phyloP scores from a whole-genome alignment of 306 rosid species.

The Cucurbita moschata region DNA sequence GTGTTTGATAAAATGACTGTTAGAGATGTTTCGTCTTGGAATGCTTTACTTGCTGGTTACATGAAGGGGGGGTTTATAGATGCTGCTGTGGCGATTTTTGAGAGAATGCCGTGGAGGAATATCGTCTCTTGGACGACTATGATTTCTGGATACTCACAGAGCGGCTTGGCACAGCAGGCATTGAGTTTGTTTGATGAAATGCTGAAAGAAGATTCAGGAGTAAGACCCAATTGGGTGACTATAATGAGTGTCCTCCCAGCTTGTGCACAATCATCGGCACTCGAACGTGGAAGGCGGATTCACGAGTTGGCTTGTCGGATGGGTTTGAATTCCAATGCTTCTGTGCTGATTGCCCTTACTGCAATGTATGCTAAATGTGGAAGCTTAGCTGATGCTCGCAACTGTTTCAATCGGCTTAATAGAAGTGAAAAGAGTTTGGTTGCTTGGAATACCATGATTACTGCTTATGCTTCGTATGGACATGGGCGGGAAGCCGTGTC shows the following conservation, averaged over 20 bases:
- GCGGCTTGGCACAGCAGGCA: constrained; percentile 44
- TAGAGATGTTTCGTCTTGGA: constrained; percentile 55
- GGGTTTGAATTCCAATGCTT: constrained; percentile 17
- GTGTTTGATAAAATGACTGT: constrained; percentile 50
- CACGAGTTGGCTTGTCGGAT: constrained; percentile 42
- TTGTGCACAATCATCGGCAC: constrained; percentile 70
- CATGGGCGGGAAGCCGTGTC: constrained; percentile 41
- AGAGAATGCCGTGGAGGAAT: constrained; percentile 55
- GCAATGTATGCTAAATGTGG: constrained; percentile 84
- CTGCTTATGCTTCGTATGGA: constrained; percentile 61
- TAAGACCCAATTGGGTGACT: constrained; percentile 64
- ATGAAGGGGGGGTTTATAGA: constrained; percentile 44
- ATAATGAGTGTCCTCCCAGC: constrained; percentile 55
- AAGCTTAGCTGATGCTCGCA: constrained; percentile 43
- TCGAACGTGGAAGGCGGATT: constrained; percentile 78
- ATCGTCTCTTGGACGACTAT: constrained; percentile 70
- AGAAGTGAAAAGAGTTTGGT: constrained; percentile 46
- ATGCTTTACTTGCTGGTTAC: constrained; percentile 50
- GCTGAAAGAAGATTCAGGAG: constrained; percentile 37
- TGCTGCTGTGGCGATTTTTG: constrained; percentile 41
- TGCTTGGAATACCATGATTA: constrained; percentile 77
- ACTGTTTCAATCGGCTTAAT: constrained; percentile 27
- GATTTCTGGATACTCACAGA: constrained; percentile 52
- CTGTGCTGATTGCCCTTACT: constrained; percentile 51
- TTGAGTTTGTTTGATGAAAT: constrained; percentile 45